Evolutionary conservation across 2,329 filamentous ascomycete species (phyloP).

Genomic region (Geoglossum cookeanum): DNA sequence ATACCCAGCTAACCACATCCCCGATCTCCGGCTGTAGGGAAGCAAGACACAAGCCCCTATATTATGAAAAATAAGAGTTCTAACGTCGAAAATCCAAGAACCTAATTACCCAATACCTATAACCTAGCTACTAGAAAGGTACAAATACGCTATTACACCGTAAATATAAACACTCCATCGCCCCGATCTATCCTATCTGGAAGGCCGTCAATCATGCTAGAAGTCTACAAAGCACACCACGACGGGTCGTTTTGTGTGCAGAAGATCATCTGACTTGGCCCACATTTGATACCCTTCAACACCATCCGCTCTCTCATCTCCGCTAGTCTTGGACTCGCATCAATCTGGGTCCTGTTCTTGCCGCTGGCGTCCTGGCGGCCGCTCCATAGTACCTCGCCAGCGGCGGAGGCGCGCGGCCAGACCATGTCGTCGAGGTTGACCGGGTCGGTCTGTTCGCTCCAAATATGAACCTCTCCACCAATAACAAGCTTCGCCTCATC

Average conservation of each 20-base stretch:
- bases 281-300: slow-evolving; percentile 42
- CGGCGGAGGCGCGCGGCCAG: slow-evolving; percentile 60
- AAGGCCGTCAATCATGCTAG: slow-evolving; percentile 32
- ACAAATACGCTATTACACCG: background rate
- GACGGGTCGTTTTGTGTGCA: slow-evolving; percentile 39
- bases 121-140: background rate
- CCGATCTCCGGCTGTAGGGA: background rate
- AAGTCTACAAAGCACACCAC: slow-evolving; percentile 36
- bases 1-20: too few relatives aligned
- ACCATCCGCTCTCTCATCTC: slow-evolving; percentile 64
- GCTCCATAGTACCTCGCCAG: slow-evolving; percentile 65
- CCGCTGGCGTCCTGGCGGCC: slow-evolving; percentile 47
- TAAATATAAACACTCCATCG: background rate
- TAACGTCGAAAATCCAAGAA: background rate
- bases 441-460: slow-evolving; percentile 60
- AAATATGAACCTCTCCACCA: slow-evolving; percentile 66
- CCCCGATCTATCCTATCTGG: background rate
- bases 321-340: slow-evolving; percentile 42
- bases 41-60: background rate
- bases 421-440: slow-evolving; percentile 56
- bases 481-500: slow-evolving; percentile 42
- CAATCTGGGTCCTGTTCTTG: slow-evolving; percentile 37
- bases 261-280: slow-evolving; percentile 52
- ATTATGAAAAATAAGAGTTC: background rate
- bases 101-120: background rate